These are phyloP conservation scores for Flaveria linearis DNA, from an alignment of 129 eudicot genomes.

Conservation along the genomic window DNA sequence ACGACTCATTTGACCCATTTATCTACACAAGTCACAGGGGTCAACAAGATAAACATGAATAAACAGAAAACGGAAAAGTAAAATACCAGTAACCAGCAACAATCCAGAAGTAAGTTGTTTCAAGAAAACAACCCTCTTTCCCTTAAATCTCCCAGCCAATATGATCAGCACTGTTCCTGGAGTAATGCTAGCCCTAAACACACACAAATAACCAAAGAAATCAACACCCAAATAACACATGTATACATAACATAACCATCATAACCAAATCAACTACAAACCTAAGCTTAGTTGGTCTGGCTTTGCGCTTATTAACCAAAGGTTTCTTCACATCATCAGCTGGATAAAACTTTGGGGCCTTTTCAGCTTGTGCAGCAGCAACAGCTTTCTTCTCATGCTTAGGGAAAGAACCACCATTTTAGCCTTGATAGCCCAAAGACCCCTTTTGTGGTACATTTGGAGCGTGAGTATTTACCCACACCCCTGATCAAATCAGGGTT, in stretches of 20 bases:
- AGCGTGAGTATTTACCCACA: constrained; percentile 65
- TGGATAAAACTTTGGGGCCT: constrained; percentile 64
- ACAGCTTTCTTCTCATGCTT: constrained; percentile 46
- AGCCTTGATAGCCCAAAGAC: constrained; percentile 90
- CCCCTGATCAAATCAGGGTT: constrained; percentile 83
- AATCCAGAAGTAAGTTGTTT: constrained; percentile 77
- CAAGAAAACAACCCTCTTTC: constrained; percentile 79
- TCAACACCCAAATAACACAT: not conserved
- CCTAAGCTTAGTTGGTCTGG: constrained; percentile 82
- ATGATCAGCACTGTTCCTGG: constrained; percentile 72
- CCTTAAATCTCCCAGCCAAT: constrained; percentile 76
- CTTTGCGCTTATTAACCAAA: constrained; percentile 54
- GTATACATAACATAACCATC: not conserved
- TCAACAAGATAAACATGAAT: not conserved
- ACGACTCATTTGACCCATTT: not conserved
- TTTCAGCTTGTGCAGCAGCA: constrained; percentile 39
- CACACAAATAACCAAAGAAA: not conserved
- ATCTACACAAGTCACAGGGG: not conserved
- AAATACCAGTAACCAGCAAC: constrained; percentile 61
- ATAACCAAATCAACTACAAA: constrained; percentile 1
- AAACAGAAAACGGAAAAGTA: not conserved
- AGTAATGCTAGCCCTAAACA: constrained; percentile 60
- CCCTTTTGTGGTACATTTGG: constrained; percentile 88
- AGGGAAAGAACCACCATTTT: constrained; percentile 81
- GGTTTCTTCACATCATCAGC: constrained; percentile 86